A percentile compares a stretch with the other conserved stretches of the same genome.
These are phyloP conservation scores for Starmerella tilneyi DNA, from an alignment of 805 yeast species.

Conservation along the genomic window DNA sequence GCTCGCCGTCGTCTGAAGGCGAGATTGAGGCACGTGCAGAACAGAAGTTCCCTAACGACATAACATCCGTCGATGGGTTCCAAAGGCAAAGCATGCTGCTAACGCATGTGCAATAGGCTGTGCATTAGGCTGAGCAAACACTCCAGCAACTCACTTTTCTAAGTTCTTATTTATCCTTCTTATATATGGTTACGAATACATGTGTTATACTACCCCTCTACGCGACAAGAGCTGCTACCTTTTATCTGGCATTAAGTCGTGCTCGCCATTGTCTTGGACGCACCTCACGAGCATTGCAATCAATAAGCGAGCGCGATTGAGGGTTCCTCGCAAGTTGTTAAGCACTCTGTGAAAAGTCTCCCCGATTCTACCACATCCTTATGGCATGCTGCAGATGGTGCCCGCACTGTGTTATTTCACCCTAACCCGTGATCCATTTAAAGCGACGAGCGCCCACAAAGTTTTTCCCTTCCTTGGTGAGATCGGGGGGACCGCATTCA, in stretches of 20 bases:
- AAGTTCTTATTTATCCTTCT: neutral
- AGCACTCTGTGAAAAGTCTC: too few relatives aligned
- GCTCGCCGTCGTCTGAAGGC: neutral
- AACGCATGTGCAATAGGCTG: slow-evolving; percentile 1
- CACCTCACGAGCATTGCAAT: too few relatives aligned
- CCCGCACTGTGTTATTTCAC: neutral
- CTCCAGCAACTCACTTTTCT: too few relatives aligned
- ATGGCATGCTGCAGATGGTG: neutral
- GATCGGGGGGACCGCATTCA: slow-evolving; percentile 25
- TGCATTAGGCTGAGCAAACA: neutral
- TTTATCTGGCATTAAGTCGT: neutral
- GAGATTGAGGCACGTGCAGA: neutral
- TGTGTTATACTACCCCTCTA: too few relatives aligned
- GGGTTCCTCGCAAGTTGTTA: too few relatives aligned
- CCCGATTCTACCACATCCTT: too few relatives aligned
- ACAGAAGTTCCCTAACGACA: neutral
- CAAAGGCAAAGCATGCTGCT: neutral
- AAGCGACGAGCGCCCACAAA: neutral
- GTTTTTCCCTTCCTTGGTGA: slow-evolving; percentile 15
- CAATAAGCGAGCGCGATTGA: too few relatives aligned
- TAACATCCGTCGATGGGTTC: neutral
- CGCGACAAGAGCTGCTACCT: too few relatives aligned
- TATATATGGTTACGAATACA: too few relatives aligned
- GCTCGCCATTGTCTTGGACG: too few relatives aligned
- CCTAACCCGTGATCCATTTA: slow-evolving; percentile 1